These are phyloP conservation scores for Chenopodium album DNA, from an alignment of 148 eudicot genomes.

Conservation along the genomic window DNA sequence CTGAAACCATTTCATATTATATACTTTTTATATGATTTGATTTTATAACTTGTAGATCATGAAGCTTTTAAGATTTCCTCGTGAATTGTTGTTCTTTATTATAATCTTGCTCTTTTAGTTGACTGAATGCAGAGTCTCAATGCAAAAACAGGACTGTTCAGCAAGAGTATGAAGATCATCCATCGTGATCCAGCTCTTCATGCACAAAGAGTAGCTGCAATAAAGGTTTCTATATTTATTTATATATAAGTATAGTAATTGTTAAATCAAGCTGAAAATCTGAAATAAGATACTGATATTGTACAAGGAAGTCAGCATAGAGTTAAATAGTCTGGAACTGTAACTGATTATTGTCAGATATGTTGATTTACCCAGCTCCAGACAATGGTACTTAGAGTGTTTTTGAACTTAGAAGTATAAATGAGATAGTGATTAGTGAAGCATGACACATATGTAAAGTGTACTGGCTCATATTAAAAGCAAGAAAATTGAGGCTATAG, in stretches of 20 bases:
- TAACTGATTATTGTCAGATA: neutral
- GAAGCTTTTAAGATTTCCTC: neutral
- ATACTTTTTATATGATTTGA: neutral
- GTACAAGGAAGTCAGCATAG: neutral
- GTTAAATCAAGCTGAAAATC: neutral
- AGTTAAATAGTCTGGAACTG: neutral
- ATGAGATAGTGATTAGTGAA: neutral
- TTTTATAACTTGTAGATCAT: neutral
- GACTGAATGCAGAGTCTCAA: constrained; percentile 98
- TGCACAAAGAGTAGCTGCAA: constrained; percentile 92
- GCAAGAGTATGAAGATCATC: constrained; percentile 92
- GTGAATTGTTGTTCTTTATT: constrained; percentile 23
- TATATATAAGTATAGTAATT: neutral
- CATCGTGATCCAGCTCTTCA: constrained; percentile 80
- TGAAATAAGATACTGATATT: neutral
- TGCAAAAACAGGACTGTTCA: constrained; percentile 89
- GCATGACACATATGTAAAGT: neutral
- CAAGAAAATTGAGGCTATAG: neutral
- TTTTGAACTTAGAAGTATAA: neutral
- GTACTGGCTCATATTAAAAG: neutral
- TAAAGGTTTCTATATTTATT: constrained; percentile 50
- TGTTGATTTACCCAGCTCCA: neutral
- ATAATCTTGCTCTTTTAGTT: constrained; percentile 69
- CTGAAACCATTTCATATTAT: neutral
- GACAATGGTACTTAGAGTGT: neutral